Base-by-base conservation (phyloP, 306 rosid species). In the Hylodesmum podocarpum region DNA sequence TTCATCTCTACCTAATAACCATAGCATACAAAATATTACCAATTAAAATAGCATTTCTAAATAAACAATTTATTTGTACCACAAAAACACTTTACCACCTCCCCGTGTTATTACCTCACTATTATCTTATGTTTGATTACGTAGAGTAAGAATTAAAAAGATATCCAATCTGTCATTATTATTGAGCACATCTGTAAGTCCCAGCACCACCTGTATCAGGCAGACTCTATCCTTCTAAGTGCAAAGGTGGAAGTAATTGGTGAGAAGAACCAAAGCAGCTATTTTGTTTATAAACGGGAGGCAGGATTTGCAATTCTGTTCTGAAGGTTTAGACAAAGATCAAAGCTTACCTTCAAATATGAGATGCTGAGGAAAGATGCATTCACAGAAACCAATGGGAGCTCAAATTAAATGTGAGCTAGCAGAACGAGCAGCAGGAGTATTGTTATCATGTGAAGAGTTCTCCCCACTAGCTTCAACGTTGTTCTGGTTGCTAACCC, bases 341-440 rank as follows among this genome's bases (percentile, higher is more conserved):
- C 77, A 34, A 27, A 29, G 47, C 80, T 85, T 79, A 86, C 96
- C 96, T 91, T 76, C 85, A 88, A 84, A 87, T 73, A 85, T 78
- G 86, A 85, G 78, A 90, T 85, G 91, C 84, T 80, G 92, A 87
- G 82, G 82, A 79, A 75, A 88, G 89, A 86, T 85, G 82, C 87
- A 73, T 46, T 55, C 33, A 83, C 86, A 71, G 87, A 80, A 79
- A 70, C 76, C 73, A 49, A 51, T 6, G 44, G 65, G 67, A 73
- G 70, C 79, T 86, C 79, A 88, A 53, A 59, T 72, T 70, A 86
- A 86, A 61, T 80, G 64, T 18, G 92, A 84, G 70, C 81, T 47
- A 54, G 91, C 80, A 66, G 91, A 78, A 82, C 88, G 77, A 37
- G 89, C 68, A n/a, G 84, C 55, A 16, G 84, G 72, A 51, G 77